Evolutionary conservation across 2,329 filamentous ascomycete genomes (phyloP).

Genomic region (Cladosporium austrohemisphaericum): DNA sequence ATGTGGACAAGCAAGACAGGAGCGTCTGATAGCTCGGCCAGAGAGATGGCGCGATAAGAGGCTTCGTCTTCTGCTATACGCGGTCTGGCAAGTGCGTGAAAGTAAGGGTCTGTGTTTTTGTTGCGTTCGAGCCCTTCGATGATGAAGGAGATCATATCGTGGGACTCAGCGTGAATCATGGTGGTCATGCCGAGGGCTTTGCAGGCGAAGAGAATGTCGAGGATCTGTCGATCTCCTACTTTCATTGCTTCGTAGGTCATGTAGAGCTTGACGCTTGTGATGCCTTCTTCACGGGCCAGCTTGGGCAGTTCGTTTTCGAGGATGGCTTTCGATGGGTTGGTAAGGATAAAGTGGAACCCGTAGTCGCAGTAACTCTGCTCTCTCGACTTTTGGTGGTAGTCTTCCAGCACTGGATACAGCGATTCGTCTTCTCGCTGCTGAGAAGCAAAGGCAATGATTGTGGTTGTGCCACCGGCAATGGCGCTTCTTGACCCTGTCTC

Average conservation of each 20-base stretch:
- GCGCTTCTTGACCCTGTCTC: slow-evolving; percentile 52
- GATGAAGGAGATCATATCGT: slow-evolving; percentile 45
- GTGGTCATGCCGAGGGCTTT: slow-evolving; percentile 46
- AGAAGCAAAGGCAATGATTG: slow-evolving; percentile 55
- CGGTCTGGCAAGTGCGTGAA: slow-evolving; percentile 46
- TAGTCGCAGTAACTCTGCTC: slow-evolving; percentile 55
- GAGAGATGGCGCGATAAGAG: slow-evolving; percentile 48
- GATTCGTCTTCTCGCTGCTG: slow-evolving; percentile 48
- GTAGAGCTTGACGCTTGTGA: slow-evolving; percentile 51
- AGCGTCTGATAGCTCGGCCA: slow-evolving; percentile 48
- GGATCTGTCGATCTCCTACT: slow-evolving; percentile 48
- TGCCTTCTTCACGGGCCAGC: slow-evolving; percentile 40
- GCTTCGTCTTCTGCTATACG: slow-evolving; percentile 48
- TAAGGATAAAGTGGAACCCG: slow-evolving; percentile 52
- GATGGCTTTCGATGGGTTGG: slow-evolving; percentile 42
- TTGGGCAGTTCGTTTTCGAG: slow-evolving; percentile 41
- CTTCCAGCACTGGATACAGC: slow-evolving; percentile 44
- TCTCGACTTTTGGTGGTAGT: slow-evolving; percentile 45
- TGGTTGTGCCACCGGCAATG: slow-evolving; percentile 57
- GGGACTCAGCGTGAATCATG: slow-evolving; percentile 50
- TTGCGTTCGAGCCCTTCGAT: slow-evolving; percentile 41
- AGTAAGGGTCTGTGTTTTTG: slow-evolving; percentile 41
- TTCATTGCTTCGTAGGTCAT: slow-evolving; percentile 53
- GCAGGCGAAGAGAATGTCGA: slow-evolving; percentile 49
- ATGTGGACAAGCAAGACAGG: slow-evolving; percentile 55